Evolutionary conservation across 2,329 filamentous ascomycete species (phyloP), one percentile per base, ranked within the genome.

Genomic region (Chaetoscypha palmicola): DNA sequence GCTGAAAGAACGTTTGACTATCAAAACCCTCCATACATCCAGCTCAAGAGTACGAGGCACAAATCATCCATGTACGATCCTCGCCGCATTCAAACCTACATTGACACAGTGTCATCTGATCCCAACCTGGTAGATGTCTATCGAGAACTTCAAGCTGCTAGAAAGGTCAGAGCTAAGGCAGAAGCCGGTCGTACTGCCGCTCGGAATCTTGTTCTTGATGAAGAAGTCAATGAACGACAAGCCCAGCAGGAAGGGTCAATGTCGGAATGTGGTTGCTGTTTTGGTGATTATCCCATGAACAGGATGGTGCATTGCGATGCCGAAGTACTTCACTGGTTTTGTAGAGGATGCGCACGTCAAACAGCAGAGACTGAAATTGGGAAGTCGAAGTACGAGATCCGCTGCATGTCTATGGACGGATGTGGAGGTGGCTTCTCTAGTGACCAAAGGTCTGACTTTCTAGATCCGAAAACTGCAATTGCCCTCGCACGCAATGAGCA

Each of bases 201-300:
- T 23, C 55, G 58, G 7, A 41, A 51, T 11, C 67, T 69, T 26
- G 65, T 65, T 44, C 62, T 59, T 1, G 59, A 63, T 16, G 67
- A 76, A 47, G 52, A 62, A 21, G 52, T 53, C 1, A 74, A 77
- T 40, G 49, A 69, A 10, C 52, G 55, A 7, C 47, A 48, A n/a
- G 71, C 74, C 17, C 65, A 65, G 46, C 64, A 56, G 1, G 63
- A 67, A 3, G 77, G 79, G 1, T 69, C 74, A 14, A 67, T 82
- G 31, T 63, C 69, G 9, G 85, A 91, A 53, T 94, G 83, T 54
- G 73, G 72, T 33, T 88, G 85, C 57, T 94, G 88, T 62, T 92
- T 76, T 56, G 69, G 70, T 5, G 79, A 88, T 3, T 70, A 71
- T 38, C 72, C 84, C 2, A 62, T 79, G 35, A 85, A 86, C 53